Base-by-base conservation (phyloP, 2,329 filamentous ascomycete genomes). In the Phaeosphaeriaceae sp. region DNA sequence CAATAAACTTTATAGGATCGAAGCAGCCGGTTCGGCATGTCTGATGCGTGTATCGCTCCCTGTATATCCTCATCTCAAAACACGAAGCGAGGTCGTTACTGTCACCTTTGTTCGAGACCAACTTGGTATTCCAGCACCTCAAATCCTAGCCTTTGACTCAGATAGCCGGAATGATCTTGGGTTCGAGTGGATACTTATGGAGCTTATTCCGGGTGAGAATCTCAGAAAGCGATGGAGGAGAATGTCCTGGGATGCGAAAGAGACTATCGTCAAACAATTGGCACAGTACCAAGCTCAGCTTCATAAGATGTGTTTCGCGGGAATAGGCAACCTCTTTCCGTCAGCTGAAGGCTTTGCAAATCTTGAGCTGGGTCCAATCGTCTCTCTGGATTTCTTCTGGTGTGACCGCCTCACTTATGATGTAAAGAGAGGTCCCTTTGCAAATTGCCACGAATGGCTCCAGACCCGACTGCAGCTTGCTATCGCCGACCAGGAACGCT, bases 31-130 rank as follows among this genome's bases (percentile, higher is more conserved):
- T 5, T 42, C 42, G 19, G 17, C 45, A 9, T 52, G 20, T 45
- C 84, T 72, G 11, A 56, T 72, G 57, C 69, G 65, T 20, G 56
- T 63, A n/a, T 46, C 58, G 1, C 42, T 69, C 13, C 66, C 68
- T 6, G 59, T 62, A 7, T 41, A 60, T 41, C 69, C 68, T 9
- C 57, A 48, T 40, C 56, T 54, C 60, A 66, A 63, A 42, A 62
- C 58, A 6, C 21, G 51, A 27, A 62, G 54, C 48, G 66, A 69
- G 41, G 61, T 68, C 40, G 57, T 63, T 1, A 71, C 67, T 2
- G 52, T 71, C 27, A 48, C 61, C 20, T 66, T 45, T 36, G 44
- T 72, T 10, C 52, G 55, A n/a, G 45, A 46, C 19, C 11, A 59
- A 11, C 67, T 67, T 13, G 42, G 48, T 4, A 57, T 69, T 11